Percentiles rank a stretch among this genome's conserved stretches.
phyloP scores from a whole-genome alignment of 768 basidiomycete genomes.

The Russula lepida region DNA sequence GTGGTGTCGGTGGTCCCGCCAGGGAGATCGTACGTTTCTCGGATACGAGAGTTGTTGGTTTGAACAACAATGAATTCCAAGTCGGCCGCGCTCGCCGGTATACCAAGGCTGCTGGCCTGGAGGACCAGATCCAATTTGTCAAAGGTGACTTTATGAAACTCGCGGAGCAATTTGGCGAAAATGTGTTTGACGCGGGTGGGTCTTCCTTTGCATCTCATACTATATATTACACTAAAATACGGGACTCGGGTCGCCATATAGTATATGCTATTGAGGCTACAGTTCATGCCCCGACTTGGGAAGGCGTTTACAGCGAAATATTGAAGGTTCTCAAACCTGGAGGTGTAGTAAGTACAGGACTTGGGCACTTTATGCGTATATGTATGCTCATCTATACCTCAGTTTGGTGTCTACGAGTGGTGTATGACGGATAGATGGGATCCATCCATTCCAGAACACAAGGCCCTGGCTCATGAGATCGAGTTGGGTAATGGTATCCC shows the following conservation, averaged over 20 bases:
- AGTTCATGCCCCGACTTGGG: constrained; percentile 90
- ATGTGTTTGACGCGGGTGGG: constrained; percentile 86
- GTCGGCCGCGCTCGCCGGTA: constrained; percentile 78
- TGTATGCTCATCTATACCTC: not conserved
- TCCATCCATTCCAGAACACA: constrained; percentile 76
- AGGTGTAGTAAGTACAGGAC: constrained; percentile 59
- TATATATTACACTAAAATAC: not conserved
- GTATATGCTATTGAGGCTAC: constrained; percentile 99
- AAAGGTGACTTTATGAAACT: constrained; percentile 98
- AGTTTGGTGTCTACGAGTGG: constrained; percentile 99
- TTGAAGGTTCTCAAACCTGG: constrained; percentile 92
- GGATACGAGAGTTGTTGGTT: constrained; percentile 72
- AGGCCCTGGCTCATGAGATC: constrained; percentile 81
- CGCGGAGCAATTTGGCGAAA: constrained; percentile 82
- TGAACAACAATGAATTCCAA: constrained; percentile 98
- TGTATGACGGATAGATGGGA: constrained; percentile 97
- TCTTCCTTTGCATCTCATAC: not conserved
- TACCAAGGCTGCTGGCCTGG: constrained; percentile 66
- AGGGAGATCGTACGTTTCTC: constrained; percentile 90
- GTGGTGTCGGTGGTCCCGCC: constrained; percentile 96
- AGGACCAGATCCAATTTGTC: constrained; percentile 70
- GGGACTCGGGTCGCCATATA: constrained; percentile 26
- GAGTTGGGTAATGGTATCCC: constrained; percentile 97
- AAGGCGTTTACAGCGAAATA: constrained; percentile 92
- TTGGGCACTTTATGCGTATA: not conserved